Percentiles rank a stretch among this genome's conserved stretches.
phyloP scores from a whole-genome alignment of 768 basidiomycete species.

The Mycena vulgaris region DNA sequence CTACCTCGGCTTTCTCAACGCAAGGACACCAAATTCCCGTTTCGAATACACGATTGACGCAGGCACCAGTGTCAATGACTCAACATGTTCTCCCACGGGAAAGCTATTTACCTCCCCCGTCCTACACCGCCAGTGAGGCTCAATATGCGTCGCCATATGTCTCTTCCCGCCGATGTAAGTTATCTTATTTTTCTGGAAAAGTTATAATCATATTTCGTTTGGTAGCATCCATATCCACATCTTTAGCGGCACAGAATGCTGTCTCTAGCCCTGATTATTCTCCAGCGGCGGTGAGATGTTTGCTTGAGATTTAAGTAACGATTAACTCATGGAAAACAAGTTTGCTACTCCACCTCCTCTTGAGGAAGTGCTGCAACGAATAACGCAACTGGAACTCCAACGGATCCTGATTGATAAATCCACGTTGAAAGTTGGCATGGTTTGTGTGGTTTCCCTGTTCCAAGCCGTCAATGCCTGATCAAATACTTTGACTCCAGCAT shows the following conservation, averaged over 20 bases:
- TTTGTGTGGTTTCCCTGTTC: constrained; percentile 12
- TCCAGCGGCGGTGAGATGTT: constrained; percentile 22
- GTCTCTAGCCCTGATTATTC: not conserved
- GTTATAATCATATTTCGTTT: constrained; percentile 12
- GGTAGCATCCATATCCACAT: constrained; percentile 9
- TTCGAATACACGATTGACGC: not conserved
- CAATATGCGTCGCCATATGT: constrained; percentile 3
- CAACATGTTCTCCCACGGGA: not conserved
- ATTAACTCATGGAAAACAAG: constrained; percentile 18
- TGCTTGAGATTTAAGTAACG: constrained; percentile 12
- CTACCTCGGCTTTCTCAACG: constrained; percentile 8
- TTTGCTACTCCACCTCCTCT: not conserved
- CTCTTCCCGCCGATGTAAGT: constrained; percentile 1
- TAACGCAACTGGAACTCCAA: constrained; percentile 6
- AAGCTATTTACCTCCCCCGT: not conserved
- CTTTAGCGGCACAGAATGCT: constrained; percentile 12
- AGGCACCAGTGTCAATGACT: not conserved
- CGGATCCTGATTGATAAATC: constrained; percentile 16
- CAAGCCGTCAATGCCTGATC: constrained; percentile 1
- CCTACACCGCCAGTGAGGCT: not conserved
- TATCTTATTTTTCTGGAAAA: constrained; percentile 6
- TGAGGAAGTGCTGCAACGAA: constrained; percentile 15
- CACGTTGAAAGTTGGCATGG: constrained; percentile 15
- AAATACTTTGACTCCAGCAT: constrained; percentile 3
- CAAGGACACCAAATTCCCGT: constrained; percentile 8